A percentile compares a stretch with the other conserved stretches of the same genome.
These are phyloP conservation scores for Trypanosoma rangeli DNA, from an alignment of 208 protist genomes.

Conservation along the genomic window DNA sequence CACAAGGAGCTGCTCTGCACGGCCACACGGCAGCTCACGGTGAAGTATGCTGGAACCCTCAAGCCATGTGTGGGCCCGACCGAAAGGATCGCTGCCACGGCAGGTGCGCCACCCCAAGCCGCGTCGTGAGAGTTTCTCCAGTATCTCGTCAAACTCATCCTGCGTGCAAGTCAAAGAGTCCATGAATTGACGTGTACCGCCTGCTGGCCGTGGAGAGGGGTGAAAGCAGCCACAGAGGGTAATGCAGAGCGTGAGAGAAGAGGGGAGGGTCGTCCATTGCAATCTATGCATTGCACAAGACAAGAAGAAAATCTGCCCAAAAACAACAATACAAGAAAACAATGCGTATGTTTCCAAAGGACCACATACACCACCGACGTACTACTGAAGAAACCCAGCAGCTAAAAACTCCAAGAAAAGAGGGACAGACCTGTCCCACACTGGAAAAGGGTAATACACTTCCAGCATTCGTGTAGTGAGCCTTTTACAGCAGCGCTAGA, in stretches of 20 bases:
- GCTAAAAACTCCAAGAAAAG: no score
- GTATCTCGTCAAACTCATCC: conserved; percentile 31
- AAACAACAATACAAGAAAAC: neutral
- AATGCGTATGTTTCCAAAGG: neutral
- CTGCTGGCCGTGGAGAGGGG: neutral
- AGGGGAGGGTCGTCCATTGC: neutral
- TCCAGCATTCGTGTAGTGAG: conserved; percentile 20
- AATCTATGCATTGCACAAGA: neutral
- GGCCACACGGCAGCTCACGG: neutral
- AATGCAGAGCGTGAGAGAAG: neutral
- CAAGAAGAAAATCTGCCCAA: neutral
- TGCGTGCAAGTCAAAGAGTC: conserved; percentile 22
- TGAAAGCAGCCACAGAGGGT: neutral
- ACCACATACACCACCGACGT: neutral
- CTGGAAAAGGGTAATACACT: conserved; percentile 12
- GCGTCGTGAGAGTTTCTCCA: neutral
- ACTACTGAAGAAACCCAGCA: neutral
- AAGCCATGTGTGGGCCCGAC: conserved; percentile 16
- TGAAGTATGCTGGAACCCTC: conserved; percentile 14
- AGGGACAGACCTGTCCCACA: neutral
- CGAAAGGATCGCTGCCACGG: conserved; percentile 20
- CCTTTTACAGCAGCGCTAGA: conserved; percentile 18
- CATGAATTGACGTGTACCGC: neutral
- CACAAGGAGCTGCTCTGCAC: conserved; percentile 15
- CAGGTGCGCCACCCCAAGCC: conserved; percentile 14